phyloP scores from a whole-genome alignment of 352 stramenopile species.

The Pilasporangium apinafurcum region DNA sequence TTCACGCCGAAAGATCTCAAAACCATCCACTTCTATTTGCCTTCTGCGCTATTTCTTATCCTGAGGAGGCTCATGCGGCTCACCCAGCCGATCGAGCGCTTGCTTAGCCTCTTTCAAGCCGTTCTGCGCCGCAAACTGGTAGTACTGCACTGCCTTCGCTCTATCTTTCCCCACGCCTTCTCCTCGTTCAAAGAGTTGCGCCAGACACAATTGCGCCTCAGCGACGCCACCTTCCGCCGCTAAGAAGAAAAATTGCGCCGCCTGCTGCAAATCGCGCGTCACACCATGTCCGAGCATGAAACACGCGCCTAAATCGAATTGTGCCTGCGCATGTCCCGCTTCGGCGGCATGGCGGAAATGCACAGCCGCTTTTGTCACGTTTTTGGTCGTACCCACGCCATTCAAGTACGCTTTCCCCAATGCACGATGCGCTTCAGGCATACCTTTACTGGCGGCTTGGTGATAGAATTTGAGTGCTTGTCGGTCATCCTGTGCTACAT shows the following conservation, averaged over 20 bases:
- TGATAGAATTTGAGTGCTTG: conserved; percentile 58
- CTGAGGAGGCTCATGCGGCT: conserved; percentile 21
- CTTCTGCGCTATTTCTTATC: conserved; percentile 1
- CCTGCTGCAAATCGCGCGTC: conserved; percentile 35
- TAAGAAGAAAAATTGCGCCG: conserved; percentile 68
- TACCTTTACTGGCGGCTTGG: conserved; percentile 44
- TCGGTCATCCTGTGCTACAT: conserved; percentile 47
- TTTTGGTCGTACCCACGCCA: conserved; percentile 20
- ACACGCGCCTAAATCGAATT: conserved; percentile 80
- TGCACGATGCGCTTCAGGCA: conserved; percentile 62
- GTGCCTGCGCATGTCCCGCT: conserved; percentile 41
- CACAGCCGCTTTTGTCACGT: conserved; percentile 27
- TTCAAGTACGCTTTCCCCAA: conserved; percentile 52
- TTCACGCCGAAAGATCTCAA: background rate
- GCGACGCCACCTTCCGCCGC: conserved; percentile 52
- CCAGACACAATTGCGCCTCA: conserved; percentile 70
- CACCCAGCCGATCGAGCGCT: conserved; percentile 46
- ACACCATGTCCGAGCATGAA: conserved; percentile 72
- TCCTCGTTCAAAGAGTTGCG: conserved; percentile 65
- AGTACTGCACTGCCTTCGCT: conserved; percentile 73
- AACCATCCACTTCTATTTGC: background rate
- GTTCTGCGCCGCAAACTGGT: conserved; percentile 52
- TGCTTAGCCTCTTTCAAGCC: conserved; percentile 43
- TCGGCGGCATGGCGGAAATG: conserved; percentile 63
- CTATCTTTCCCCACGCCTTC: conserved; percentile 35